Base-by-base conservation (phyloP, 805 yeast genomes). In the Suhomyces sp. region DNA sequence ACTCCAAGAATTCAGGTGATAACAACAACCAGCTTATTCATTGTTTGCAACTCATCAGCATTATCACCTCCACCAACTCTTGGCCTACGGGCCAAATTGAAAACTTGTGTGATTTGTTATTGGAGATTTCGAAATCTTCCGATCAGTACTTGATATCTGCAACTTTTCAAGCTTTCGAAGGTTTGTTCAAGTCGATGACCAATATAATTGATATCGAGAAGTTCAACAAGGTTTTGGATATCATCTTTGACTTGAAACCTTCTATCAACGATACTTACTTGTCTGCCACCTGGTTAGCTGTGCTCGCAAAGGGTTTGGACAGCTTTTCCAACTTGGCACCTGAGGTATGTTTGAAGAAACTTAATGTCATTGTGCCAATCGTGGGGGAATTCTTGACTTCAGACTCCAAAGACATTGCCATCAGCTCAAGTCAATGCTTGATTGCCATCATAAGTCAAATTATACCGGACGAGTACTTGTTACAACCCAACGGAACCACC, bases 281-380 rank as follows among this genome's bases (percentile, higher is more conserved):
- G 58, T 90, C 93, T 2, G 97, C 96, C 12, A 82, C 97, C 10
- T 94, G 99, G 99, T 79, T 91, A 41, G 97, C 97, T 1, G 96
- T 92, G 19, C 81, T 93, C 44, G 94, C 97, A 7, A 91, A 90
- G 62, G 96, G 93, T 45, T 80, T 72, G 54, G 76, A 71, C 60
- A 62, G 71, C 47, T 75, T 65, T 58, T 63, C 75, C 24, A 48
- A 51, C 25, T 64, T 73, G 54, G 64, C 71, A 48, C 71, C 75
- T 1, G 60, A 60, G 15, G 69, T 75, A 40, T 83, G 88, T 49
- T 64, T 91, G 31, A 58, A 68, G 27, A 82, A 80, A 57, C 63
- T 88, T 6, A 86, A 90, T 8, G 70, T 71, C 13, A 56, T 72
- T 24, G 45, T 73, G 15, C 71, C 79, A 20, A 71, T 78, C 3